Percentiles rank a stretch among this genome's conserved stretches.
phyloP scores from a whole-genome alignment of 2,329 filamentous ascomycete genomes.

The Claviceps sp. region DNA sequence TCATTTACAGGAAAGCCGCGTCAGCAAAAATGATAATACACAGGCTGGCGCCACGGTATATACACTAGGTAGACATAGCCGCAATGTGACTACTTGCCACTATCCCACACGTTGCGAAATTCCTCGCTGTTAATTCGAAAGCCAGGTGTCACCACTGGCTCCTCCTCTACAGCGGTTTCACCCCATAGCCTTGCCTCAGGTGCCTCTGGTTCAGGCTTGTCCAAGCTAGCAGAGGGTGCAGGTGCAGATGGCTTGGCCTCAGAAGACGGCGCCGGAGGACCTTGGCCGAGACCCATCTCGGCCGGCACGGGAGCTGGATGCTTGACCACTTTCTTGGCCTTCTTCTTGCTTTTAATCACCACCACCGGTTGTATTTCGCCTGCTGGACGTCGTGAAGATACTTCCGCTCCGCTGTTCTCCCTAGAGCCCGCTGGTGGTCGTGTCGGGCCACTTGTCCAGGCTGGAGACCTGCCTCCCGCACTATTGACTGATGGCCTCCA shows the following conservation, averaged over 20 bases:
- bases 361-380: constrained; percentile 15
- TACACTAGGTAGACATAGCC: background rate
- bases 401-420: constrained; percentile 1
- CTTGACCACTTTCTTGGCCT: constrained; percentile 21
- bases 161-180: constrained; percentile 5
- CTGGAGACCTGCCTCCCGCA: constrained; percentile 16
- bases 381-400: constrained; percentile 6
- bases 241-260: background rate
- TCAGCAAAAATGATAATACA: background rate
- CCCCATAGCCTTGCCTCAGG: constrained; percentile 8
- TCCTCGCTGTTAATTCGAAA: constrained; percentile 27
- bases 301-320: constrained; percentile 20
- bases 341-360: constrained; percentile 26
- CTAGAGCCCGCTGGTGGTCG: constrained; percentile 10
- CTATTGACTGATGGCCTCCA: constrained; percentile 29
- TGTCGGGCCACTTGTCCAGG: constrained; percentile 11
- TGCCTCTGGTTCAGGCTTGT: constrained; percentile 5
- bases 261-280: constrained; percentile 6
- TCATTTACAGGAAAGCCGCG: background rate
- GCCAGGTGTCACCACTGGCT: constrained; percentile 6
- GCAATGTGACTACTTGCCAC: background rate
- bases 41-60: background rate
- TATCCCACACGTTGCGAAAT: constrained; percentile 32
- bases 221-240: background rate
- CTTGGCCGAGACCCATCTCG: constrained; percentile 14